Evolutionary conservation across 2,329 filamentous ascomycete species (phyloP).

Genomic region (Metarhizium sp.): DNA sequence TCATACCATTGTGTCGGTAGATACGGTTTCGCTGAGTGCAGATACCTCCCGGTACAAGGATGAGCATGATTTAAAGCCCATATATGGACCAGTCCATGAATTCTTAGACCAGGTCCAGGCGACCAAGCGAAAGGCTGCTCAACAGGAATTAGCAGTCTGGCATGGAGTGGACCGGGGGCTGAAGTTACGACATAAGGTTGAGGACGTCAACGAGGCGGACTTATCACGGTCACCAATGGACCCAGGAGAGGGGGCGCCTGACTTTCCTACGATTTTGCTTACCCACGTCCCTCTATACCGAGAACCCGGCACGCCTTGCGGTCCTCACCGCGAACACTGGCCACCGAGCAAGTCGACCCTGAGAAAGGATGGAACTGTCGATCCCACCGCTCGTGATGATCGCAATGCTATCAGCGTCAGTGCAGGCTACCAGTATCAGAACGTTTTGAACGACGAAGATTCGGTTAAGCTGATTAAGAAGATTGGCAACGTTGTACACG

Average conservation of each 20-base stretch:
- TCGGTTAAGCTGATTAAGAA: constrained; percentile 67
- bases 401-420: constrained; percentile 70
- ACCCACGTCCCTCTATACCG: constrained; percentile 89
- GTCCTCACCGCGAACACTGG: constrained; percentile 74
- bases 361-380: constrained; percentile 37
- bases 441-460: constrained; percentile 71
- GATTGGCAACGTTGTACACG: constrained; percentile 72
- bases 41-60: constrained; percentile 41
- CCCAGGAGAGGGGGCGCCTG: constrained; percentile 35
- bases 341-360: constrained; percentile 54
- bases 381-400: constrained; percentile 23
- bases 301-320: constrained; percentile 74
- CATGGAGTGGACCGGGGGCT: constrained; percentile 49
- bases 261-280: constrained; percentile 80
- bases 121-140: constrained; percentile 57
- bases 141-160: constrained; percentile 57
- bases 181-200: constrained; percentile 47
- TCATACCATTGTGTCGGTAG: constrained; percentile 88
- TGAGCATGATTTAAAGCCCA: constrained; percentile 42
- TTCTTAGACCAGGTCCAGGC: constrained; percentile 63
- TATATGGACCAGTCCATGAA: constrained; percentile 67
- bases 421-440: constrained; percentile 91
- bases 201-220: constrained; percentile 44
- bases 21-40: constrained; percentile 81
- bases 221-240: constrained; percentile 21